Evolutionary conservation across 345 rosid species (phyloP), one percentile per base, ranked within the genome.

Genomic region (Zanthoxylum bungeanum): DNA sequence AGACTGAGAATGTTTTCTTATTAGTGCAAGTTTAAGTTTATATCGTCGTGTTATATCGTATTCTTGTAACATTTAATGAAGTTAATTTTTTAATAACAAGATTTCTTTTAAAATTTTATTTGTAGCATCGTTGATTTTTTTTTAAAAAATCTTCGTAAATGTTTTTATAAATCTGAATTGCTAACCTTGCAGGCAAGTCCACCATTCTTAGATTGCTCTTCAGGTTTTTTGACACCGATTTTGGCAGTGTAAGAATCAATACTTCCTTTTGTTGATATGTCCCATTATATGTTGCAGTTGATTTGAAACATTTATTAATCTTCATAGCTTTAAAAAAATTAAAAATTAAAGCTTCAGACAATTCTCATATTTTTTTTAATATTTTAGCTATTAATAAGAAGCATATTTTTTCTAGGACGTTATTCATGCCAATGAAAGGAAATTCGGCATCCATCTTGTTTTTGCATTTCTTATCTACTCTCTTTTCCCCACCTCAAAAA

Each of bases 191-290:
- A 95, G 96, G 99, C 63, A 95, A 95, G 83, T 95, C 99, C 68
- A 95, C 99, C 68, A 83, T 95, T 75, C 96, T 95, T 60, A 82
- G 99, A 82, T 75, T 95, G 90, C 83, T 95, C 71, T 91, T 92
- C 84, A 88, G 99, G 70, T 86, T 87, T 76, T 95, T 91, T 50
- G 93, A 95, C 60, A 50, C 92, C 69, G 84, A 91, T 77, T 84
- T 88, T 36, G 99, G 99, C 84, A 82, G 64, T 59, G 99, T 95
- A 89, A 91, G 92, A 65, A 56, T 68, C 59, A 50, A 53, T 74
- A 16, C 68, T 51, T 58, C 62, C 64, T 58, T 21, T 17, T 37
- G 34, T 46, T 22, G 21, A 42, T 66, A 7, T 22, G 50, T 24
- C 40, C 16, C 19, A n/a, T 9, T 22, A 22, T 53, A 28, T 52